Base-by-base conservation (phyloP, 495 filamentous ascomycete species). In the Entonaema liquescens region DNA sequence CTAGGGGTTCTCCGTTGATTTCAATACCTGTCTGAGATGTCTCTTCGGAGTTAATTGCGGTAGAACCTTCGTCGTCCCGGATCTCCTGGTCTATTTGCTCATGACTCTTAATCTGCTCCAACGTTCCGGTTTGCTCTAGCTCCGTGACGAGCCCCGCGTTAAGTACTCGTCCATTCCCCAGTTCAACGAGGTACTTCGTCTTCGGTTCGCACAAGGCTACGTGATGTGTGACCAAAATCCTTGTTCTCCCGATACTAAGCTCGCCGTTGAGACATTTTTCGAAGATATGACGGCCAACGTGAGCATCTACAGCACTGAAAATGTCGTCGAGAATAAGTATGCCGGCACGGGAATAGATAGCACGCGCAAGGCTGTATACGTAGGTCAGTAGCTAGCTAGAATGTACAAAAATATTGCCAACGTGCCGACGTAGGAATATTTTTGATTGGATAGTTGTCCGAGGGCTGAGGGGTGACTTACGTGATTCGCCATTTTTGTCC, bases 271-370 rank as follows among this genome's bases (percentile, higher is more conserved):
- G 79, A 57, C 91, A 90, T 28, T 92, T 81, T 61, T 95, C 89
- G 64, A 90, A 93, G 53, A 95, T 87, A 72, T 92, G 90, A 21
- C 87, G 85, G 13, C 93, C 93, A 53, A 93, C 92, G 74, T 95
- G 92, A 12, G 91, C 85, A 71, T 88, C 87, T 11, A 90, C 87
- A 33, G 88, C 88, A 65, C 90, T 92, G 78, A 96, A 96, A 40
- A 96, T 94, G 73, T 96, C 93, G 73, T 96, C 93, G 55, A 96
- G 79, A 23, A 96, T 81, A 0, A 96, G 83, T 61, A 93, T 90
- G 0, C 91, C 90, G 5, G 93, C 93, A 1, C 93, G 82, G 2
- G 91, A 93, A 75, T 96, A 95, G 29, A 94, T 79, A 7, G 93
- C 92, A 28, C 93, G 79, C 2, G 92, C 93, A 61, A 96, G 88